Base-by-base conservation (phyloP, 176 grass and related monocot species). In the Ensete glaucum region DNA sequence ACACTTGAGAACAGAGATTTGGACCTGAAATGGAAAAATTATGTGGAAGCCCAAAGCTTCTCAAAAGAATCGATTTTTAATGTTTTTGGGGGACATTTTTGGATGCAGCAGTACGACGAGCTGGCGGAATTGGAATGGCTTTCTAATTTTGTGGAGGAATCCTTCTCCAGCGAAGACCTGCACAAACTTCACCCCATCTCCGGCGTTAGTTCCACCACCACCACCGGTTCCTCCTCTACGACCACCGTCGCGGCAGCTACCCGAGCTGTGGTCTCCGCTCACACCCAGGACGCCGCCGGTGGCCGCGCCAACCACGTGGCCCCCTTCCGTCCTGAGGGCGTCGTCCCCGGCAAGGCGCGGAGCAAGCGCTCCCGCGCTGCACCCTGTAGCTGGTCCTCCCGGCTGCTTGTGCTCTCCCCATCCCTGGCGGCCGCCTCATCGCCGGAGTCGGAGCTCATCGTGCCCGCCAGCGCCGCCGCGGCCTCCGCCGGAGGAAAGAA, bases 111-210 rank as follows among this genome's bases (percentile, higher is more conserved):
- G 88, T 88, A 88, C 71, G 93, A 92, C 16, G 90, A 88, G 58
- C 1, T 93, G 78, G 88, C 82, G 72, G 90, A 97, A 80, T 74
- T 96, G 50, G 93, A 96, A 90, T 97, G 90, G 93, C 79, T 97
- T 3, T 92, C 93, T 16, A 92, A 88, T 67, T 93, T 92, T 63
- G 86, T 92, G 71, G 87, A 71, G 29, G 84, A 83, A 0, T 90
- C 86, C 4, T 93, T 92, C 77, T 85, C 90, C 64, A 87, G 67
- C 65, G 90, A 97, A 72, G 89, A 97, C 53, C 83, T 92, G 9
- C 81, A 92, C 70, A 90, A 97, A 85, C 79, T 93, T 64, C 85
- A 90, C 64, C 90, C 90, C 74, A 92, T 90, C 72, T 88, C 85
- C 43, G 85, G 85, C 6, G 11, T 77, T 62, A 27, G 19, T 21